Conservation (phyloP, 352 stramenopile genomes). For the Pythium rhizo-oryzae region DNA sequence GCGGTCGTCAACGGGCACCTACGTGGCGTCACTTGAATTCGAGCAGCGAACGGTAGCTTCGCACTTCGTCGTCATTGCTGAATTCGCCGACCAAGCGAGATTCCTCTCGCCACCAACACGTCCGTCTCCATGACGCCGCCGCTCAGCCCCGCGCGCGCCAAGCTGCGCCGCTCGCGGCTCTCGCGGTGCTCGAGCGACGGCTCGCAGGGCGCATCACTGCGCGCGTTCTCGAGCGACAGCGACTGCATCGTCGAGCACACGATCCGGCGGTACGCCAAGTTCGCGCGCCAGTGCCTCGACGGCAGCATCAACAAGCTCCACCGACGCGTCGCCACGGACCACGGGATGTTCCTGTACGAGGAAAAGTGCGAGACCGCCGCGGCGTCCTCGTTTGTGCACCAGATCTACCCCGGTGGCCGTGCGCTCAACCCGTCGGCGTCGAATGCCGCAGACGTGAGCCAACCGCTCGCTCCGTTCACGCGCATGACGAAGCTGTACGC, state of each 20-base stretch:
- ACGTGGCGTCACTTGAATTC: not conserved
- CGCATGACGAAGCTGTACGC: conserved; percentile 50
- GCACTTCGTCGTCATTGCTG: not conserved
- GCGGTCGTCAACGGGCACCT: not conserved
- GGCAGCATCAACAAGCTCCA: conserved; percentile 45
- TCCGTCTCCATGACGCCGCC: conserved; percentile 4
- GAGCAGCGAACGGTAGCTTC: not conserved
- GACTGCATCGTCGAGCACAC: conserved; percentile 62
- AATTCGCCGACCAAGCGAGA: too few relatives aligned
- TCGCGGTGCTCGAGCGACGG: conserved; percentile 10
- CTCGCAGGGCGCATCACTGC: conserved; percentile 25
- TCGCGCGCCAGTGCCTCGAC: conserved; percentile 38
- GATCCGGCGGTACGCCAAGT: conserved; percentile 50
- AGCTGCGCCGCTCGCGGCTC: conserved; percentile 11
- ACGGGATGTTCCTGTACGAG: conserved; percentile 57
- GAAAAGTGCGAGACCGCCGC: conserved; percentile 31
- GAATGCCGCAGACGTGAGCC: not conserved
- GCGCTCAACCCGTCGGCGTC: conserved; percentile 7
- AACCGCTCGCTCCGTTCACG: conserved; percentile 13
- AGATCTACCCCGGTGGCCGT: conserved; percentile 13
- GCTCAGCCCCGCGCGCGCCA: conserved; percentile 11
- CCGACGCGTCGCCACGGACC: conserved; percentile 42
- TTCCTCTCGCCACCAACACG: too few relatives aligned
- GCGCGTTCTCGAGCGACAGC: conserved; percentile 46
- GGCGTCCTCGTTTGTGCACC: conserved; percentile 18